Percentiles rank a stretch among this genome's conserved stretches.
These are phyloP conservation scores for Epicoccum nigrum DNA, from an alignment of 2,329 filamentous ascomycete genomes.

Conservation along the genomic window DNA sequence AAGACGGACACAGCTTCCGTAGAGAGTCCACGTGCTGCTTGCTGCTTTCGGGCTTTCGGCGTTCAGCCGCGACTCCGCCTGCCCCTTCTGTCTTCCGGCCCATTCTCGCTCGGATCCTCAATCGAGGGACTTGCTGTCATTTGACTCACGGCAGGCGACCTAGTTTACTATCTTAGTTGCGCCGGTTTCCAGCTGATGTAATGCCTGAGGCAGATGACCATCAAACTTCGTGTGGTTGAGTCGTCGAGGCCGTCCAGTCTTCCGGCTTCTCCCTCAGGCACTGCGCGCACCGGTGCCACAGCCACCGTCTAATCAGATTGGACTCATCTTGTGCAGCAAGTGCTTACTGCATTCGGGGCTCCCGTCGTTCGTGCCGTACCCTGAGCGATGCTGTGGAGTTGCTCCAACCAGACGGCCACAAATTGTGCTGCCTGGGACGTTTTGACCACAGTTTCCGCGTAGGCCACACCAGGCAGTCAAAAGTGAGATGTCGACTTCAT, in stretches of 20 bases:
- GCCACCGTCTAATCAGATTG: slow-evolving; percentile 38
- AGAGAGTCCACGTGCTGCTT: slow-evolving; percentile 6
- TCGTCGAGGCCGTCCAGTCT: slow-evolving; percentile 21
- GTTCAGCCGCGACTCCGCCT: slow-evolving; percentile 21
- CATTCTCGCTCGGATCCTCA: slow-evolving; percentile 11
- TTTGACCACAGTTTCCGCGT: slow-evolving; percentile 14
- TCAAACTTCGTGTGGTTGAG: slow-evolving; percentile 32
- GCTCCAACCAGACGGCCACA: slow-evolving; percentile 32
- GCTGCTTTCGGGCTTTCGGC: slow-evolving; percentile 26
- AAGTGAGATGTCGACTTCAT: slow-evolving; percentile 15
- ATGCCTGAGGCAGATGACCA: slow-evolving; percentile 40
- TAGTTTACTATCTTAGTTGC: slow-evolving; percentile 28
- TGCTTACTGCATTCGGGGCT: slow-evolving; percentile 25
- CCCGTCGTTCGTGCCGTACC: slow-evolving; percentile 27
- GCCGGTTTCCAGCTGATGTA: slow-evolving; percentile 27
- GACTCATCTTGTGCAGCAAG: slow-evolving; percentile 24
- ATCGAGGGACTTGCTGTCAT: slow-evolving; percentile 7
- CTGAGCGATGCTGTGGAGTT: slow-evolving; percentile 23
- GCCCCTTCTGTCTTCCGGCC: slow-evolving; percentile 16
- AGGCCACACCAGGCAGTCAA: slow-evolving; percentile 18
- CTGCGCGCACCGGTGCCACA: slow-evolving; percentile 20
- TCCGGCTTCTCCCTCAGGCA: slow-evolving; percentile 37
- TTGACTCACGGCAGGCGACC: slow-evolving; percentile 28
- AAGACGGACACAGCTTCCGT: neutral
- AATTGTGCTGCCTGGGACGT: slow-evolving; percentile 44